Base-by-base conservation (phyloP, 2,329 filamentous ascomycete genomes). In the Daldinia eschscholtzii region DNA sequence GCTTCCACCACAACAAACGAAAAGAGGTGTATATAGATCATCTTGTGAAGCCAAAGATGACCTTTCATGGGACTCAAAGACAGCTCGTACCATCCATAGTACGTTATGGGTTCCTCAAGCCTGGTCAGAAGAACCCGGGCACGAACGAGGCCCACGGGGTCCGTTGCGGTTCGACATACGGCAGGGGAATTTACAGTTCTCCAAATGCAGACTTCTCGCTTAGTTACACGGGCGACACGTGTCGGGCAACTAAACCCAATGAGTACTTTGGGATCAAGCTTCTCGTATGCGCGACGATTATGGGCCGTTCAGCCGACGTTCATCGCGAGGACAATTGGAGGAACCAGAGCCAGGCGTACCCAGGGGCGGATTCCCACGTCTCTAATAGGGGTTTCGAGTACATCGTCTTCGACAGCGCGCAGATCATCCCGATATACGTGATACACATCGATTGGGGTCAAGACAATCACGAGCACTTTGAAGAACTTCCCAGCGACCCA, bases 361-460 rank as follows among this genome's bases (percentile, higher is more conserved):
- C 75, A 0, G 76, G 74, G 1, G 76, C 76, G 2, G 80, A 82
- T 59, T 79, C 79, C 10, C 81, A 83, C 61, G 79, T 83, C 20
- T 79, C 75, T 2, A 77, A 80, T n/a, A 71, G 76, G 6, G 69
- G 68, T 1, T 70, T 79, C 20, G 82, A 84, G 68, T 84, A 83
- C 60, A 77, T 85, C 20, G 80, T 83, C 12, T 83, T 84, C 68
- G 74, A 83, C n/a, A 69, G 75, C 6, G 75, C 77, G 3, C 81
- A 81, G 53, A 83, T 84, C 9, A 73, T 84, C 9, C 83, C 83
- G 0, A 81, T 81, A 57, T 83, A 84, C 61, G 81, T 84, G 9
- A 76, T 84, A 4, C 82, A 85, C 64, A 74, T 84, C 7, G 83
- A 85, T 63, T 80, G 80, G 67, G 80, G 80, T 3, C 70, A 72